Evolutionary conservation across 768 basidiomycete species (phyloP).

Genomic region (Nidularia sp.): DNA sequence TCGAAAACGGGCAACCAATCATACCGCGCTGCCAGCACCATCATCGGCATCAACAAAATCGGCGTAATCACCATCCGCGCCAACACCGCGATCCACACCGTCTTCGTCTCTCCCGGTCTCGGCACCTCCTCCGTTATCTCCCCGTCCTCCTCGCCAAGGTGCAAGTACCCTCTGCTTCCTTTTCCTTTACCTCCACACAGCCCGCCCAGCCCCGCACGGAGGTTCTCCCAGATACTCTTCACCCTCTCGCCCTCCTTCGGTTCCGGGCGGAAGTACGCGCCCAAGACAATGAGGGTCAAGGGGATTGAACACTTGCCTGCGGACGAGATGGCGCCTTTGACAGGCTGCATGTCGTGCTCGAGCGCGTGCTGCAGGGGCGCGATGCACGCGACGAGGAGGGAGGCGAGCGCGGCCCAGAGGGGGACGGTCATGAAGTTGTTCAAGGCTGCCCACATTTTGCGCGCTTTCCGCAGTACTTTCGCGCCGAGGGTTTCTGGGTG

Average conservation of each 20-base stretch:
- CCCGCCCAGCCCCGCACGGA: neutral
- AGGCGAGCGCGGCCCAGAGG: conserved; percentile 73
- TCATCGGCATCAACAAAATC: conserved; percentile 68
- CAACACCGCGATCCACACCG: conserved; percentile 78
- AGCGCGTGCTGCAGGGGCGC: conserved; percentile 72
- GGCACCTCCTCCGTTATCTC: conserved; percentile 5
- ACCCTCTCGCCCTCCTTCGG: conserved; percentile 12
- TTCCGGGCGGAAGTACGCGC: conserved; percentile 80
- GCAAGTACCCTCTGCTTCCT: neutral
- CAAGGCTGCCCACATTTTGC: conserved; percentile 31
- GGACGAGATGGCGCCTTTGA: conserved; percentile 62
- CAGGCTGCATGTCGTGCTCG: conserved; percentile 54
- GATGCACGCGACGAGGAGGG: conserved; percentile 73
- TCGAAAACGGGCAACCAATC: conserved; percentile 62
- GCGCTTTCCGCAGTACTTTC: conserved; percentile 15
- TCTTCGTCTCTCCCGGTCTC: conserved; percentile 70
- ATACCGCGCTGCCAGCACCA: conserved; percentile 58
- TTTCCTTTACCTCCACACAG: conserved; percentile 1
- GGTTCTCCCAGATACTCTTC: neutral
- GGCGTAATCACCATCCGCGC: conserved; percentile 89
- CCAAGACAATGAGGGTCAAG: conserved; percentile 85
- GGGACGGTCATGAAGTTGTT: conserved; percentile 87
- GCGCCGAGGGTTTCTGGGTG: conserved; percentile 13
- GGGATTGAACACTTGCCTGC: conserved; percentile 84
- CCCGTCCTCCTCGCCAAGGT: neutral